A percentile compares a stretch with the other conserved stretches of the same genome.
Conservation (phyloP, 176 grass and related monocot species). For the Dactylis glomerata region DNA sequence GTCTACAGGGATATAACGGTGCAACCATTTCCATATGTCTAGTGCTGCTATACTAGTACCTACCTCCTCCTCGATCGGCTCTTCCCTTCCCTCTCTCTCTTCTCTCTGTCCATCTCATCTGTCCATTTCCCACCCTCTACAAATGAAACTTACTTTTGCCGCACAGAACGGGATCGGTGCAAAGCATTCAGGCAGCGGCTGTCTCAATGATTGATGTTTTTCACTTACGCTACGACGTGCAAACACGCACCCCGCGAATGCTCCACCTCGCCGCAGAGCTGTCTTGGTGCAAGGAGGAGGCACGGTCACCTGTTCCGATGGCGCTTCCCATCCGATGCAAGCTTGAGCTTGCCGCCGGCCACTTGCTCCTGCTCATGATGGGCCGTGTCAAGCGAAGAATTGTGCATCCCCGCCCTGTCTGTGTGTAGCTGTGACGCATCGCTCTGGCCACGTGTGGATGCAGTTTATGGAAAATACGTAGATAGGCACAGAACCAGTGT, state of each 20-base stretch:
- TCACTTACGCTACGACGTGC: neutral
- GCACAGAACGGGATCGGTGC: neutral
- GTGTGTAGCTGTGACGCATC: no score
- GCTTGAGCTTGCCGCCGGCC: neutral
- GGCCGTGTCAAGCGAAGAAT: neutral
- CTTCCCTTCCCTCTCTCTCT: neutral
- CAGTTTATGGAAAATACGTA: neutral
- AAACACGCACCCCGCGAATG: neutral
- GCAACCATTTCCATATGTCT: conserved; percentile 31
- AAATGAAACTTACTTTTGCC: neutral
- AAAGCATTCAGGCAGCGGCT: no score
- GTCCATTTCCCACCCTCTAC: conserved; percentile 33
- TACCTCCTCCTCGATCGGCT: neutral
- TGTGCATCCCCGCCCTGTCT: neutral
- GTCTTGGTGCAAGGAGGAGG: neutral
- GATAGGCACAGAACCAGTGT: neutral
- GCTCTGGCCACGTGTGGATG: neutral
- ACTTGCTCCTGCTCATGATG: neutral
- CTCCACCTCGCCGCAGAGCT: neutral
- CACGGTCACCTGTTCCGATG: neutral
- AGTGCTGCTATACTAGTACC: neutral
- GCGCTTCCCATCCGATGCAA: neutral
- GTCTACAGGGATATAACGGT: conserved; percentile 53
- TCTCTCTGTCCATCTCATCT: conserved; percentile 7
- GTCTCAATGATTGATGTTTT: conserved; percentile 42